These are phyloP conservation scores for Daedaleopsis nitida DNA, from an alignment of 768 basidiomycete species.

Conservation along the genomic window DNA sequence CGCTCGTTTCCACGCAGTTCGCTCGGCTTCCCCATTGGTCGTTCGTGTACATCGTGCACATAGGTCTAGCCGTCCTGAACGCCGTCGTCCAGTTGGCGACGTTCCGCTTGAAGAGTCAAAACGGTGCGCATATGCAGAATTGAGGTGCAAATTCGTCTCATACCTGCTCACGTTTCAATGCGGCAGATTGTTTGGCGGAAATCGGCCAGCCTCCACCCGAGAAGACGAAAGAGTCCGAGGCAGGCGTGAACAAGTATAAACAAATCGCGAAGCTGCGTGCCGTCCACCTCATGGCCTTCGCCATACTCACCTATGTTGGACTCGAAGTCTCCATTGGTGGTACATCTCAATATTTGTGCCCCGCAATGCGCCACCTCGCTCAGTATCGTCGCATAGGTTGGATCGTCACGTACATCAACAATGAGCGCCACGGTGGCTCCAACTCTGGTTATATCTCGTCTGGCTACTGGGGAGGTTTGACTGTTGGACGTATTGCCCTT, in stretches of 20 bases:
- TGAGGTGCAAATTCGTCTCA: not conserved
- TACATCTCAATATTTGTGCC: constrained; percentile 12
- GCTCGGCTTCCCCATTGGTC: constrained; percentile 38
- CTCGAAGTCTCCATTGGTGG: constrained; percentile 46
- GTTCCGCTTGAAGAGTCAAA: constrained; percentile 31
- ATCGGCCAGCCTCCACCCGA: constrained; percentile 30
- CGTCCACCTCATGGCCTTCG: constrained; percentile 41
- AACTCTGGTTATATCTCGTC: constrained; percentile 45
- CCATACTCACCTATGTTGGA: constrained; percentile 44
- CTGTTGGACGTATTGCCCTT: constrained; percentile 52
- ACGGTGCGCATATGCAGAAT: constrained; percentile 26
- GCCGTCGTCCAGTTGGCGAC: constrained; percentile 17
- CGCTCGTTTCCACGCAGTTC: constrained; percentile 56
- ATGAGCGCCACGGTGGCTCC: constrained; percentile 39
- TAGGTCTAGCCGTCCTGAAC: constrained; percentile 26
- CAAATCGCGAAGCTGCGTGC: constrained; percentile 37
- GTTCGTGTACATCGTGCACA: constrained; percentile 44
- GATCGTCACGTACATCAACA: constrained; percentile 47
- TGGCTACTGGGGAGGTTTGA: constrained; percentile 47
- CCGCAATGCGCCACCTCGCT: not conserved
- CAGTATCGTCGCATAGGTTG: constrained; percentile 34
- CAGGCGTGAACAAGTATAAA: constrained; percentile 31
- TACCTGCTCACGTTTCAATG: not conserved
- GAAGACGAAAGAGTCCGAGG: constrained; percentile 33
- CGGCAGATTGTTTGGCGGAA: constrained; percentile 20